phyloP scores from a whole-genome alignment of 306 rosid genomes.

The Castanopsis chinensis region DNA sequence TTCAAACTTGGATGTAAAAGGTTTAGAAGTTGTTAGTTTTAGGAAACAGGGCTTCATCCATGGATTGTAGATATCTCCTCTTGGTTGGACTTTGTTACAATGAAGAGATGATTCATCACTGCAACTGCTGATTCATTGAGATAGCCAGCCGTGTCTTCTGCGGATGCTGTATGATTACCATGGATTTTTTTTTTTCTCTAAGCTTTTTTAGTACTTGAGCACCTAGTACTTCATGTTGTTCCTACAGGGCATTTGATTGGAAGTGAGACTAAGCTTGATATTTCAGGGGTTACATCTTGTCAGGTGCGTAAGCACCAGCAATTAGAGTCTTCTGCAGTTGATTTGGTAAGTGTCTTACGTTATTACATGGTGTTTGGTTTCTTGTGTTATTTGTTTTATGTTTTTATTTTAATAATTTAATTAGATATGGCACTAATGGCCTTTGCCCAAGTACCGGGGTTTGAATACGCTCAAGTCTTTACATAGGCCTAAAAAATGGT shows the following conservation, averaged over 20 bases:
- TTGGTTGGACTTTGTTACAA: constrained; percentile 31
- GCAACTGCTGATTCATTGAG: constrained; percentile 31
- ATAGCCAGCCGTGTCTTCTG: constrained; percentile 31
- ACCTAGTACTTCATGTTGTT: constrained; percentile 13
- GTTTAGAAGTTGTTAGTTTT: constrained; percentile 22
- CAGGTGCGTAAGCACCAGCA: constrained; percentile 33
- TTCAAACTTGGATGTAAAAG: constrained; percentile 26
- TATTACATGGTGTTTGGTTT: background rate
- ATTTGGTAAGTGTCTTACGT: constrained; percentile 36
- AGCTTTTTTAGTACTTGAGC: constrained; percentile 18
- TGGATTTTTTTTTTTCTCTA: constrained; percentile 8
- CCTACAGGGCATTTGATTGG: constrained; percentile 39
- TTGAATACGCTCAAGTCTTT: no score
- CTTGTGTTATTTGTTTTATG: background rate
- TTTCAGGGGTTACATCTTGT: constrained; percentile 39
- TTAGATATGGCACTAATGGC: background rate
- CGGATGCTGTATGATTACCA: constrained; percentile 29
- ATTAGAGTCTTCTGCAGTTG: constrained; percentile 40
- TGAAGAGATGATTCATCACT: constrained; percentile 28
- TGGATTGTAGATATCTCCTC: constrained; percentile 24
- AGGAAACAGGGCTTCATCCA: constrained; percentile 26
- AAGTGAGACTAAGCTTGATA: constrained; percentile 42
- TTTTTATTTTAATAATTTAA: background rate
- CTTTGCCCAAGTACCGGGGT: no score
- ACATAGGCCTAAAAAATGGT: no score